Conservation (phyloP, 2,329 filamentous ascomycete species). For the Fusarium lyarnte region DNA sequence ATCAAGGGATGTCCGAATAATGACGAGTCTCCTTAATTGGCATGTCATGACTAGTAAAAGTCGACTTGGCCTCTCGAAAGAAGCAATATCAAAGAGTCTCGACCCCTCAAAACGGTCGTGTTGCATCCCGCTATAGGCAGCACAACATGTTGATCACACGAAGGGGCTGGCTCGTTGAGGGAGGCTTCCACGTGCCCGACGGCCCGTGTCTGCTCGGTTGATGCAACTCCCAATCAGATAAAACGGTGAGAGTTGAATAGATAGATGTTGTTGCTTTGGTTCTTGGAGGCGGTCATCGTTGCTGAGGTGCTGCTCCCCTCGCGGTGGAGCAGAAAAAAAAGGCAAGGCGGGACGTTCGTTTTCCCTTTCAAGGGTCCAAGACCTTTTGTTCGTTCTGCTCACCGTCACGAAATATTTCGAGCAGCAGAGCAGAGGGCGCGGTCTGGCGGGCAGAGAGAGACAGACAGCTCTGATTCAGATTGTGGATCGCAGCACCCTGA, state of each 20-base stretch:
- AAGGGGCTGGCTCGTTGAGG: constrained; percentile 15
- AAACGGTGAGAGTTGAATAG: not conserved
- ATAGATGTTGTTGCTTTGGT: constrained; percentile 14
- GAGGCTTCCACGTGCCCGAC: constrained; percentile 36
- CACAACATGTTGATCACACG: constrained; percentile 29
- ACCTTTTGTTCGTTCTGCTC: constrained; percentile 2
- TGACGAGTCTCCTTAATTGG: constrained; percentile 3
- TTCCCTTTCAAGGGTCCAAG: constrained; percentile 7
- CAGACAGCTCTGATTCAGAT: not conserved
- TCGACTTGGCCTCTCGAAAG: not conserved
- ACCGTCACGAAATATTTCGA: constrained; percentile 3
- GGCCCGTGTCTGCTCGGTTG: constrained; percentile 31
- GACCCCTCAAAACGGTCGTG: constrained; percentile 21
- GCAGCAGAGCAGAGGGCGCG: constrained; percentile 16
- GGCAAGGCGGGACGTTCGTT: not conserved
- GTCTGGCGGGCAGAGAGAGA: constrained; percentile 23
- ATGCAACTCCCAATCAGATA: constrained; percentile 29
- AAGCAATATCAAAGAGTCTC: constrained; percentile 15
- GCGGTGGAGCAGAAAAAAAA: not conserved
- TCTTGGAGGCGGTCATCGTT: not conserved
- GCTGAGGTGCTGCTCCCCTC: not conserved
- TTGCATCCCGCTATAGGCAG: constrained; percentile 24
- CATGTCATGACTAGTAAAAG: constrained; percentile 8
- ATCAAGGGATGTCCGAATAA: not conserved
- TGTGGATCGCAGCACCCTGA: constrained; percentile 19